Conservation (phyloP, 2,329 filamentous ascomycete species). For the Colletotrichum zoysiae region DNA sequence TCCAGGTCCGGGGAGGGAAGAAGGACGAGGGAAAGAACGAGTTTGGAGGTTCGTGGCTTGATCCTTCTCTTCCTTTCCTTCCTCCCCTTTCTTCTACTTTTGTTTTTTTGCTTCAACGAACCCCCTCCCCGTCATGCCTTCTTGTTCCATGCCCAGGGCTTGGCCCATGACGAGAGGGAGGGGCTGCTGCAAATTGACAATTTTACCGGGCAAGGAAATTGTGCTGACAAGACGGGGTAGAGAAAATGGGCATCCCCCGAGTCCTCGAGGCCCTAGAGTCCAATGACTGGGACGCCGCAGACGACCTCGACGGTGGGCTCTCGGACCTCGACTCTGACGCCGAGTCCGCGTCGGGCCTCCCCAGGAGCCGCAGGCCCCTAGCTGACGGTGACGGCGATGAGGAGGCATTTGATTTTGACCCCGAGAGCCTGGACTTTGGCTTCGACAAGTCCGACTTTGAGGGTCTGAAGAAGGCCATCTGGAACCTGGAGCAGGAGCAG, state of each 20-base stretch:
- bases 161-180: not conserved
- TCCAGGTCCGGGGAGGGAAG: slow-evolving; percentile 61
- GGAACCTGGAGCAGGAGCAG: slow-evolving; percentile 51
- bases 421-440: slow-evolving; percentile 64
- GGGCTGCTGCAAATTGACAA: too few species aligned
- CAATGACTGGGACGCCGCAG: slow-evolving; percentile 70
- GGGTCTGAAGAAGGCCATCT: slow-evolving; percentile 65
- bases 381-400: slow-evolving; percentile 48
- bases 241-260: slow-evolving; percentile 70
- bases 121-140: not conserved
- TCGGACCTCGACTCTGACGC: slow-evolving; percentile 50
- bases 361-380: slow-evolving; percentile 49
- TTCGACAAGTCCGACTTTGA: slow-evolving; percentile 66
- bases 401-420: slow-evolving; percentile 56
- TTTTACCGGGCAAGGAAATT: not conserved
- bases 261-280: slow-evolving; percentile 72
- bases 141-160: not conserved
- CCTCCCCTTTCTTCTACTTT: not conserved
- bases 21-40: slow-evolving; percentile 62
- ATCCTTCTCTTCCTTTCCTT: not conserved
- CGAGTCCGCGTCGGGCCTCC: slow-evolving; percentile 46
- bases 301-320: slow-evolving; percentile 44
- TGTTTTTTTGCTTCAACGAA: not conserved
- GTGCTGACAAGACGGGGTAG: slow-evolving; percentile 51
- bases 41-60: slow-evolving; percentile 65